Evolutionary conservation across 495 filamentous ascomycete species (phyloP).

Genomic region (Pyrenula massariospora): DNA sequence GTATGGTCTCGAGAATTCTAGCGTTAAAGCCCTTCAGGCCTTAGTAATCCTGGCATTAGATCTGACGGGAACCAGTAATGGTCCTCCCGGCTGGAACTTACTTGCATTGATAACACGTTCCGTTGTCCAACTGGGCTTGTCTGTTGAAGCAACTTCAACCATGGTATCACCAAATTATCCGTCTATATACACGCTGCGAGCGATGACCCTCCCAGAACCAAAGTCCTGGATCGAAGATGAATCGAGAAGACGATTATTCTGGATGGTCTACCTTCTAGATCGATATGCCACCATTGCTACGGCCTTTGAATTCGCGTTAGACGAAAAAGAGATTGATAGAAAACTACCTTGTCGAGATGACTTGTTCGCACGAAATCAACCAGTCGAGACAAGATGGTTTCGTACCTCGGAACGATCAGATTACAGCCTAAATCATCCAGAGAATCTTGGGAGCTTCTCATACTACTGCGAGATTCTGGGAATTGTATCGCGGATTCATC

Average conservation of each 20-base stretch:
- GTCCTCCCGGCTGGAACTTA: slow-evolving; percentile 80
- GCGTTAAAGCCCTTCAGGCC: slow-evolving; percentile 76
- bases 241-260: slow-evolving; percentile 69
- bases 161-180: slow-evolving; percentile 60
- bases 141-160: slow-evolving; percentile 66
- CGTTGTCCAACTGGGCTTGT: slow-evolving; percentile 73
- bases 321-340: slow-evolving; percentile 79
- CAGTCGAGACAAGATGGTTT: slow-evolving; percentile 77
- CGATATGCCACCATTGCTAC: slow-evolving; percentile 81
- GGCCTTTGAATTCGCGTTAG: slow-evolving; percentile 78
- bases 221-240: slow-evolving; percentile 84
- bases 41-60: slow-evolving; percentile 74
- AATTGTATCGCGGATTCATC: slow-evolving; percentile 73
- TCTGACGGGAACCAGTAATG: slow-evolving; percentile 67
- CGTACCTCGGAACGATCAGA: slow-evolving; percentile 41
- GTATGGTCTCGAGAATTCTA: slow-evolving; percentile 76
- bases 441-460: slow-evolving; percentile 75
- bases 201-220: slow-evolving; percentile 69
- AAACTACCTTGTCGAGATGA: slow-evolving; percentile 79
- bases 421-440: slow-evolving; percentile 55
- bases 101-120: slow-evolving; percentile 76
- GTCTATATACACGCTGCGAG: slow-evolving; percentile 75
- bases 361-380: slow-evolving; percentile 70
- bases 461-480: slow-evolving; percentile 80
- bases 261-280: slow-evolving; percentile 86